Evolutionary conservation across 768 basidiomycete genomes (phyloP).

Genomic region (Lactarius evosmus): DNA sequence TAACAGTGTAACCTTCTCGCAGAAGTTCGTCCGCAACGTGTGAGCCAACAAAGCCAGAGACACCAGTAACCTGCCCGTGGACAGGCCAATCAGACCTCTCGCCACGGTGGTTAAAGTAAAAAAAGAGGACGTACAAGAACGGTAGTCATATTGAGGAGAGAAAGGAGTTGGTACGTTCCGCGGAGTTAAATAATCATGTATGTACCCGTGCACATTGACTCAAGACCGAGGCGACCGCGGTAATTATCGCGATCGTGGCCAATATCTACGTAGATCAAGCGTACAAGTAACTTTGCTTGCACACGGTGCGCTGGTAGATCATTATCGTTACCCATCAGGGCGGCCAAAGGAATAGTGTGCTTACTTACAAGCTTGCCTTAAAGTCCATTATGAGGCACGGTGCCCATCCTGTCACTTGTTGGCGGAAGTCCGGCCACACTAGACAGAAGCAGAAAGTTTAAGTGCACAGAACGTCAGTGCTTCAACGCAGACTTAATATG

Average conservation of each 20-base stretch:
- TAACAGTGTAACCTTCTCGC: conserved; percentile 47
- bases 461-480: too few relatives aligned
- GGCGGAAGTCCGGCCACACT: too few relatives aligned
- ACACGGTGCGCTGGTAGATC: too few relatives aligned
- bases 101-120: neutral
- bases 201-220: neutral
- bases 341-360: too few relatives aligned
- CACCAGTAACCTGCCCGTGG: conserved; percentile 41
- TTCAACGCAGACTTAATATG: too few relatives aligned
- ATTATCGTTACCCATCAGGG: too few relatives aligned
- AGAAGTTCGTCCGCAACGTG: conserved; percentile 37
- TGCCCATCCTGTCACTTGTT: too few relatives aligned
- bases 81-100: neutral
- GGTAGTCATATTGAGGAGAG: conserved; percentile 5
- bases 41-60: conserved; percentile 38
- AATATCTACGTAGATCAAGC: too few relatives aligned
- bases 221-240: neutral
- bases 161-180: neutral
- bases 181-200: neutral
- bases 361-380: too few relatives aligned
- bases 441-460: too few relatives aligned
- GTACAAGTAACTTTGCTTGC: too few relatives aligned
- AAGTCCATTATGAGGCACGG: too few relatives aligned
- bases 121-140: neutral
- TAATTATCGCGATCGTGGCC: neutral